Conservation (phyloP, 2,329 filamentous ascomycete species). For the Cercospora sesami region DNA sequence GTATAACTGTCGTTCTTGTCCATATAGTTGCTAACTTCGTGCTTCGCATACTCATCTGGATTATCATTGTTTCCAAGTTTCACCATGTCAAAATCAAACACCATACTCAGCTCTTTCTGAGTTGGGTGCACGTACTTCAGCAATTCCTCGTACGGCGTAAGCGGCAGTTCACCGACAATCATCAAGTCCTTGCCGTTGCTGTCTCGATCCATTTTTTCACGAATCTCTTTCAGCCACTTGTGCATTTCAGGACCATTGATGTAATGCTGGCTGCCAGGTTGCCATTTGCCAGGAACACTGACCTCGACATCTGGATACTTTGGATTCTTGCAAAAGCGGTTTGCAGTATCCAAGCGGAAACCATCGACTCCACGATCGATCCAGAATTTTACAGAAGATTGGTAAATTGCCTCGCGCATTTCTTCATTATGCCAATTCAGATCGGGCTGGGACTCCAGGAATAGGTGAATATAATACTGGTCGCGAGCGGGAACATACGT, state of each 20-base stretch:
- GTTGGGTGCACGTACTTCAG: constrained; percentile 54
- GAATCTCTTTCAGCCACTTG: constrained; percentile 50
- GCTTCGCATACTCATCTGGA: constrained; percentile 30
- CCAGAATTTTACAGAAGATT: constrained; percentile 64
- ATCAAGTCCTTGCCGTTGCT: constrained; percentile 41
- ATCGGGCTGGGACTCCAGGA: constrained; percentile 74
- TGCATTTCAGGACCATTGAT: constrained; percentile 46
- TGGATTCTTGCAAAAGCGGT: constrained; percentile 32
- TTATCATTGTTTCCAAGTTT: constrained; percentile 45
- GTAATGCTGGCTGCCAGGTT: constrained; percentile 28
- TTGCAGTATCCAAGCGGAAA: constrained; percentile 41
- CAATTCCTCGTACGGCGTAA: constrained; percentile 51
- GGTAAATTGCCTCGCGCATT: constrained; percentile 68
- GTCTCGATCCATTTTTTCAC: constrained; percentile 27
- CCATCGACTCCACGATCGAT: constrained; percentile 65
- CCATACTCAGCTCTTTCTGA: constrained; percentile 66
- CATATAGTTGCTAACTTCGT: constrained; percentile 31
- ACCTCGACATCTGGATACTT: constrained; percentile 30
- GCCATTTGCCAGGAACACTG: constrained; percentile 26
- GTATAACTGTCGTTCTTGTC: constrained; percentile 36
- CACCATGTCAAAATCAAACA: constrained; percentile 69
- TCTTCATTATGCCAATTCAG: constrained; percentile 79
- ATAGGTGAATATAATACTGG: constrained; percentile 77
- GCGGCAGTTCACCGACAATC: constrained; percentile 56
- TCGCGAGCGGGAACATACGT: constrained; percentile 69